Evolutionary conservation across 257 asterid genomes (phyloP).

Genomic region (Petunia axillaris): DNA sequence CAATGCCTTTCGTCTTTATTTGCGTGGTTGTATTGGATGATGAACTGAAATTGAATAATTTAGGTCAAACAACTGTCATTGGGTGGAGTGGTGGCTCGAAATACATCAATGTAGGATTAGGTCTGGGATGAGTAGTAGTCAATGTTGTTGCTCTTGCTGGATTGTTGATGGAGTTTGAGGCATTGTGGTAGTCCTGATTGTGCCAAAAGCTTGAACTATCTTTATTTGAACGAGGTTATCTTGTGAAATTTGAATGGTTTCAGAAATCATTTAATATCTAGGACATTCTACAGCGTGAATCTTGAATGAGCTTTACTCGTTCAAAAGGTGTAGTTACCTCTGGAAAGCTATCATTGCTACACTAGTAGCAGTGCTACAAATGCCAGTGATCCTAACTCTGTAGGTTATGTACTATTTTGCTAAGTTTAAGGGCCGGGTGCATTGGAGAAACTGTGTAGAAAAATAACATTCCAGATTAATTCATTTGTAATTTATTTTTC

Average conservation of each 20-base stretch:
- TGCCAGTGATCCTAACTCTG: not conserved
- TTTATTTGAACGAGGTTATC: not conserved
- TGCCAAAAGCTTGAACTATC: not conserved
- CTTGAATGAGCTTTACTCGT: not conserved
- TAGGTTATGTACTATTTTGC: not conserved
- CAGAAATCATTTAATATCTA: too few relatives aligned
- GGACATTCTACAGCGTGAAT: not conserved
- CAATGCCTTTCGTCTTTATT: not conserved
- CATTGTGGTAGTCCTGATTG: not conserved
- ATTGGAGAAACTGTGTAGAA: constrained; percentile 8
- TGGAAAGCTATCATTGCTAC: not conserved
- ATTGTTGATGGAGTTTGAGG: not conserved
- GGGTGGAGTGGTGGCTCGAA: too few relatives aligned
- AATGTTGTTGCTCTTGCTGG: not conserved
- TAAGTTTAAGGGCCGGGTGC: not conserved
- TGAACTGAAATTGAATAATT: not conserved
- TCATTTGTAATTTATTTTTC: not conserved
- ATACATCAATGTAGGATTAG: too few relatives aligned
- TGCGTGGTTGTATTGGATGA: not conserved
- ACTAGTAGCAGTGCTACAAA: not conserved
- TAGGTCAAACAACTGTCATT: not conserved
- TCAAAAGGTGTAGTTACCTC: not conserved
- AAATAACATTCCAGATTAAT: not conserved
- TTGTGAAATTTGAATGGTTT: too few relatives aligned
- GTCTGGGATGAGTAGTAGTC: not conserved